Conservation (phyloP, 345 rosid genomes). For the Eucalyptus curtisii region DNA sequence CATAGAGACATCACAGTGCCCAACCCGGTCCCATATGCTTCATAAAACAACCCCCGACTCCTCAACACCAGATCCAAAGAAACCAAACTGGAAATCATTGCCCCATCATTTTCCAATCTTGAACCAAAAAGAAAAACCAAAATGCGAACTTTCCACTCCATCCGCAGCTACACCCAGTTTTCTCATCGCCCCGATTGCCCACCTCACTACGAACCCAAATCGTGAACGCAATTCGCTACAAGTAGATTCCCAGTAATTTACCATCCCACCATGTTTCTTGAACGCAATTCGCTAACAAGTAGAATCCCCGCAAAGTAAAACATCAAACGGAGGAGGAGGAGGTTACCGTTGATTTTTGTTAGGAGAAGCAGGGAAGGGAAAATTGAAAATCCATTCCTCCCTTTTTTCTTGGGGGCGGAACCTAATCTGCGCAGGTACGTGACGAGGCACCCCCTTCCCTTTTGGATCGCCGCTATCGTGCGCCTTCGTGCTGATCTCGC, state of each 20-base stretch:
- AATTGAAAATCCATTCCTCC: background rate
- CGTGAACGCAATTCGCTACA: background rate
- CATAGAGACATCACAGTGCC: background rate
- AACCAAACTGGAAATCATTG: background rate
- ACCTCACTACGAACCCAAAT: background rate
- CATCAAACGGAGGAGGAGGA: background rate
- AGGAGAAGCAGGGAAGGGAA: background rate
- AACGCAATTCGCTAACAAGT: background rate
- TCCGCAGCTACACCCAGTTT: background rate
- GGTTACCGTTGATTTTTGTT: background rate
- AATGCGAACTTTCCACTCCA: background rate
- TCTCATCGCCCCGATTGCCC: background rate
- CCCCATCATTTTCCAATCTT: background rate
- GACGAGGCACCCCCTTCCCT: background rate
- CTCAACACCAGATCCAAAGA: background rate
- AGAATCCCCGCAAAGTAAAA: background rate
- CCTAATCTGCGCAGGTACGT: constrained; percentile 72
- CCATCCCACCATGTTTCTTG: background rate
- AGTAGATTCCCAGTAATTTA: background rate
- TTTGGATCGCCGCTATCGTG: background rate
- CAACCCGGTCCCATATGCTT: background rate
- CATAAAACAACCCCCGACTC: background rate
- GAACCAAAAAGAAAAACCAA: background rate
- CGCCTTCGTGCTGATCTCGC: background rate
- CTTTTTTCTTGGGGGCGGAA: constrained; percentile 4